Conservation (phyloP, 78 protist genomes). For the Chrysochromulina parva region DNA sequence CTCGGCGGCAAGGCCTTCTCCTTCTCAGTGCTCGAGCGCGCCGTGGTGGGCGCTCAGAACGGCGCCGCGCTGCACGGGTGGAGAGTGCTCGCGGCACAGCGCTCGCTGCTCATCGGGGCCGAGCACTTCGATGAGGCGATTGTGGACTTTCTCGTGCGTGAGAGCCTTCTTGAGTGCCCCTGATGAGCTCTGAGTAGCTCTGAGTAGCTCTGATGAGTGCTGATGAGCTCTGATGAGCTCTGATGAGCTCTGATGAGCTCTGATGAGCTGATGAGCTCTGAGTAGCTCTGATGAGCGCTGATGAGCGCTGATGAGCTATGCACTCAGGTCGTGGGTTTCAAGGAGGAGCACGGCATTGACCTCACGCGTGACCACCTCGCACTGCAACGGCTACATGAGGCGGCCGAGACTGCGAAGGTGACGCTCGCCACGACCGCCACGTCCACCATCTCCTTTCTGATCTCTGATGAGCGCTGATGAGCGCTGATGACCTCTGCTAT, state of each 20-base stretch:
- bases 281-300: no score
- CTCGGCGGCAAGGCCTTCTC: not conserved
- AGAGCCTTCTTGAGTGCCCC: no score
- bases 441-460: no score
- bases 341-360: not conserved
- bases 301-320: no score
- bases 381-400: conserved; percentile 5
- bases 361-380: not conserved
- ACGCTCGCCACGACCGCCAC: no score
- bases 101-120: not conserved
- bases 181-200: no score
- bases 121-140: not conserved
- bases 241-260: no score
- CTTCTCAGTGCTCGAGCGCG: not conserved
- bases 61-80: not conserved
- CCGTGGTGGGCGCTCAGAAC: not conserved
- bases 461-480: no score
- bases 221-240: no score
- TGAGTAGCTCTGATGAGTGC: no score
- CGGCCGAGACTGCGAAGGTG: not conserved
- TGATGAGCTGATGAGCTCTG: no score
- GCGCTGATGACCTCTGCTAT: no score
- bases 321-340: not conserved
- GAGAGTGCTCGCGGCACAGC: not conserved
- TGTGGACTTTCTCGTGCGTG: not conserved